A percentile compares a stretch with the other conserved stretches of the same genome.
Conservation (phyloP, 352 stramenopile species). For the Plasmopara viticola region DNA sequence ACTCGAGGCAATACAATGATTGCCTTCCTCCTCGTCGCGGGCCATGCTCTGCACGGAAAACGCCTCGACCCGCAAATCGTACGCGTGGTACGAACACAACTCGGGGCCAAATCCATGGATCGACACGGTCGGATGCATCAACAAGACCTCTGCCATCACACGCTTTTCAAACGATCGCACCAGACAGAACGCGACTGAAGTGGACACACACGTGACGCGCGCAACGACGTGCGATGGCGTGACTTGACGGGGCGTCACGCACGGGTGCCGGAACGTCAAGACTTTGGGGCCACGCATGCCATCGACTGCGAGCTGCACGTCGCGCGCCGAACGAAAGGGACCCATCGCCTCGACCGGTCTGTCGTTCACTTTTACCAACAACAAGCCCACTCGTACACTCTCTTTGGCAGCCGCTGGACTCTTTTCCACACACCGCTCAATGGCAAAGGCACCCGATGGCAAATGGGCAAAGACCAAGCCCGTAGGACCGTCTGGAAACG, state of each 20-base stretch:
- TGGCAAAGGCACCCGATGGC: conserved; percentile 31
- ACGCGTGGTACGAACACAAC: conserved; percentile 78
- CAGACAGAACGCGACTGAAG: conserved; percentile 62
- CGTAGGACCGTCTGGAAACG: conserved; percentile 55
- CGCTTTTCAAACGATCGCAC: conserved; percentile 58
- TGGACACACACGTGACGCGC: conserved; percentile 40
- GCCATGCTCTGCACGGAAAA: conserved; percentile 79
- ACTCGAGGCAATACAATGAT: conserved; percentile 76
- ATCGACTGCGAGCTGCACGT: conserved; percentile 56
- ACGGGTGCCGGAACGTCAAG: conserved; percentile 76
- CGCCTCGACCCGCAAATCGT: conserved; percentile 51
- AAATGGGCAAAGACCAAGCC: conserved; percentile 55
- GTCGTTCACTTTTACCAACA: conserved; percentile 70
- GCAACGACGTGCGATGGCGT: conserved; percentile 50
- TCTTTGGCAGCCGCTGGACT: conserved; percentile 57
- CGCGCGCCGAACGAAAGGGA: conserved; percentile 40
- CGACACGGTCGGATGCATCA: conserved; percentile 40
- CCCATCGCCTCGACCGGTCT: conserved; percentile 44
- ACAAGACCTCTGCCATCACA: conserved; percentile 50
- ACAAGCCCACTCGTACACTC: conserved; percentile 58
- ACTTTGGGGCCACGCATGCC: conserved; percentile 41
- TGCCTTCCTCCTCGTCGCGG: conserved; percentile 25
- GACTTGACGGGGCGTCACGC: conserved; percentile 44
- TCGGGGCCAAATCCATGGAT: conserved; percentile 72
- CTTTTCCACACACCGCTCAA: conserved; percentile 41